A percentile compares a stretch with the other conserved stretches of the same genome.
These are phyloP conservation scores for Metrosideros polymorpha DNA, from an alignment of 441 rosid genomes.

Conservation along the genomic window DNA sequence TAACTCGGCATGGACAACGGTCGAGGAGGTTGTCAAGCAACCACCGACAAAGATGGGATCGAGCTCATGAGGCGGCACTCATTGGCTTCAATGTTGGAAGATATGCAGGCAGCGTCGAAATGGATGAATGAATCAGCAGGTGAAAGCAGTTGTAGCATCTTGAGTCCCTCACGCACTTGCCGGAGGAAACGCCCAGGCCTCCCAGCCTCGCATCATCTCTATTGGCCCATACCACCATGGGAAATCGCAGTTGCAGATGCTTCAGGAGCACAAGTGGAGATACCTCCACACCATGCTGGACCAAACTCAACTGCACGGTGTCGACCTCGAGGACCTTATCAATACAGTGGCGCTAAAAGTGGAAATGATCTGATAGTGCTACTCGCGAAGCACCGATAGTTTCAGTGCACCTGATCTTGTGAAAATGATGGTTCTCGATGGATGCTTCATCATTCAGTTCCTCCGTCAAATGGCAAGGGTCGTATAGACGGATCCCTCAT, in stretches of 20 bases:
- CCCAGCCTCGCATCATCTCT: not conserved
- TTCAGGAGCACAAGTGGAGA: not conserved
- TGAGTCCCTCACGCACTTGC: not conserved
- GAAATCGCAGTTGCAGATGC: not conserved
- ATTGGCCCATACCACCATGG: not conserved
- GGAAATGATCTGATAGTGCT: not conserved
- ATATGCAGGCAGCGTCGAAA: no score
- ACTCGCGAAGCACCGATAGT: not conserved
- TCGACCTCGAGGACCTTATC: not conserved
- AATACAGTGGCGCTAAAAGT: not conserved
- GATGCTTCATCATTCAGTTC: not conserved
- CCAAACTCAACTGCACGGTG: not conserved
- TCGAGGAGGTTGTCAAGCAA: no score
- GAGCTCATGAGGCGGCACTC: no score
- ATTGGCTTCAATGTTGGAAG: no score
- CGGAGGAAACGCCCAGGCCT: no score
- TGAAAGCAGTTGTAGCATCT: not conserved
- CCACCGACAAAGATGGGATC: no score
- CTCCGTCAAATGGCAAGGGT: not conserved
- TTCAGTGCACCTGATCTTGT: not conserved
- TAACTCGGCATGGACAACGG: no score
- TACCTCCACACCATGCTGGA: not conserved
- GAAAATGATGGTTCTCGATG: not conserved
- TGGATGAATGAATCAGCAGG: no score
- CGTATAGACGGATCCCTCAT: not conserved